These are phyloP conservation scores for Fusarium sp. DNA, from an alignment of 2,329 filamentous ascomycete species.

Conservation along the genomic window DNA sequence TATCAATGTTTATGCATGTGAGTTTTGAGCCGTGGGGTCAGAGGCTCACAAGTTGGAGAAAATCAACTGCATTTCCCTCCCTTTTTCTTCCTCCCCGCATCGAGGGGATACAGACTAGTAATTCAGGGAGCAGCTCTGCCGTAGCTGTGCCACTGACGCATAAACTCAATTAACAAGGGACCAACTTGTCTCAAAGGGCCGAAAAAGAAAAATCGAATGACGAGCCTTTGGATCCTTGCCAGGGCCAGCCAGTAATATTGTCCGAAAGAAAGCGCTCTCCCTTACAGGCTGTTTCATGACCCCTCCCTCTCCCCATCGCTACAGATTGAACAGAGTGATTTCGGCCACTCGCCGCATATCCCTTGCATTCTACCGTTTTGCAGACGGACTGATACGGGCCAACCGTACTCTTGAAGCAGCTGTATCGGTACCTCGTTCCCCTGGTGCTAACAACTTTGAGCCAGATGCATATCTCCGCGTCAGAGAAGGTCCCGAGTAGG, in stretches of 20 bases:
- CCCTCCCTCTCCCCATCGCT: not conserved
- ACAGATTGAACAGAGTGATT: not conserved
- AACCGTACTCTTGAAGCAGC: not conserved
- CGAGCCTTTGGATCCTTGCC: not conserved
- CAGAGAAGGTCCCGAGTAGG: slow-evolving; percentile 2
- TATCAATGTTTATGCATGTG: slow-evolving; percentile 11
- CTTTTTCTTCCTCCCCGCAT: not conserved
- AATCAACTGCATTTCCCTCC: not conserved
- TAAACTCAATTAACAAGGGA: not conserved
- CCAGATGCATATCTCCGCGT: slow-evolving; percentile 15
- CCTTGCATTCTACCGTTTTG: not conserved
- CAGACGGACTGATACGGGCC: not conserved
- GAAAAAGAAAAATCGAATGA: not conserved
- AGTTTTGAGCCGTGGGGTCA: slow-evolving; percentile 11
- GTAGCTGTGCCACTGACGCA: slow-evolving; percentile 5
- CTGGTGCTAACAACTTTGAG: slow-evolving; percentile 18
- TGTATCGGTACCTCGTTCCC: not conserved
- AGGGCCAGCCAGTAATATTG: not conserved
- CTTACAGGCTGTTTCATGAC: not conserved
- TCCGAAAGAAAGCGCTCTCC: too few relatives aligned
- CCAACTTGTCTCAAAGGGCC: not conserved
- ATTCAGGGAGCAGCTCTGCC: not conserved
- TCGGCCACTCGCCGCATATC: not conserved
- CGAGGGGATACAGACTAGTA: not conserved
- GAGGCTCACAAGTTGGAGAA: slow-evolving; percentile 24